A percentile compares a stretch with the other conserved stretches of the same genome.
These are phyloP conservation scores for Linderina pennispora DNA, from an alignment of 192 early-diverging fungal genomes.

Conservation along the genomic window DNA sequence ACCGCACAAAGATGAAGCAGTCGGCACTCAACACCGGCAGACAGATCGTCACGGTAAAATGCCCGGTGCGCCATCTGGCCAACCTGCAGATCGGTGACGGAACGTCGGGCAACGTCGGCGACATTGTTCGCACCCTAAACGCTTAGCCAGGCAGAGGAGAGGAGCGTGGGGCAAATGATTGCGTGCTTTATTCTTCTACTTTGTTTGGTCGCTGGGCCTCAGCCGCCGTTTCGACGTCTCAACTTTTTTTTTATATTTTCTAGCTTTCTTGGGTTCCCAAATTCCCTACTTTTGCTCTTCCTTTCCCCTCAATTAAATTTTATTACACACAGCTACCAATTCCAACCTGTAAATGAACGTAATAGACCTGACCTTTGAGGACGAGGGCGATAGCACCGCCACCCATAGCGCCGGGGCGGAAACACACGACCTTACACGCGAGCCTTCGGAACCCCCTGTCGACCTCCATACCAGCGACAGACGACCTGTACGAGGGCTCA, in stretches of 20 bases:
- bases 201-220: too few species aligned
- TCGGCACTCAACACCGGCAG: slow-evolving; percentile 29
- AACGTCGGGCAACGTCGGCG: slow-evolving; percentile 34
- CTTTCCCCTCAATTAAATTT: neutral
- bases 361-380: slow-evolving; percentile 38
- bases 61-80: slow-evolving; percentile 39
- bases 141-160: slow-evolving; percentile 1
- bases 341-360: slow-evolving; percentile 15
- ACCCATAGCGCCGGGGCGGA: neutral
- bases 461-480: too few species aligned
- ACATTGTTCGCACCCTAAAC: slow-evolving; percentile 40
- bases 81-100: slow-evolving; percentile 40
- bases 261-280: too few species aligned
- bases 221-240: too few species aligned
- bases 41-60: slow-evolving; percentile 34
- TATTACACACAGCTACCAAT: too few species aligned
- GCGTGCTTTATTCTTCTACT: neutral
- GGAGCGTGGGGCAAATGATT: neutral
- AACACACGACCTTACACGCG: too few species aligned
- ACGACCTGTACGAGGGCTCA: too few species aligned
- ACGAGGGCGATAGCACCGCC: slow-evolving; percentile 9
- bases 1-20: slow-evolving; percentile 40
- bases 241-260: neutral
- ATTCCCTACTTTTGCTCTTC: too few species aligned
- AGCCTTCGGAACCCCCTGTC: too few species aligned